Conservation (phyloP, 225 moss, liverwort and hornwort genomes). For the Neckera pumila region DNA sequence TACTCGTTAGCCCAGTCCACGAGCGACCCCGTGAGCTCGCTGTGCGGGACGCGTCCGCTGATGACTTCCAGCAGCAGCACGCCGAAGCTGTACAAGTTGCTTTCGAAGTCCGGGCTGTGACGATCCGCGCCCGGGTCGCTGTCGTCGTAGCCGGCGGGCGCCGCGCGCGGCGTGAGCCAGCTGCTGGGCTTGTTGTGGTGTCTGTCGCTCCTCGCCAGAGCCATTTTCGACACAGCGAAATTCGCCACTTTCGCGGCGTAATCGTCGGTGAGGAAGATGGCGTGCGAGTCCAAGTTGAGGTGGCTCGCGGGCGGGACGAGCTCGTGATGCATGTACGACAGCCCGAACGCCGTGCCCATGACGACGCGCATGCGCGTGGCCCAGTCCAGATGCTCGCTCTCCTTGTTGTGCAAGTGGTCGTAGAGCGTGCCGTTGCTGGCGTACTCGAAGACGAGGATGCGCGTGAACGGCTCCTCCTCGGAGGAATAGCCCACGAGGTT, state of each 20-base stretch:
- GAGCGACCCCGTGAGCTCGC: slow-evolving; percentile 37
- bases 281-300: slow-evolving; percentile 50
- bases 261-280: slow-evolving; percentile 70
- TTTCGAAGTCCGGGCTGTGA: slow-evolving; percentile 61
- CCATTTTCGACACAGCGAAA: slow-evolving; percentile 35
- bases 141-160: slow-evolving; percentile 26
- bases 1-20: slow-evolving; percentile 86
- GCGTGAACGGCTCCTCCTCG: slow-evolving; percentile 63
- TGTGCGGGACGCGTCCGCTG: slow-evolving; percentile 49
- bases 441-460: slow-evolving; percentile 86
- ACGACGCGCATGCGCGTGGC: slow-evolving; percentile 62
- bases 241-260: slow-evolving; percentile 64
- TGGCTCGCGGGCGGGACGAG: slow-evolving; percentile 67
- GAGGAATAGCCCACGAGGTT: slow-evolving; percentile 71
- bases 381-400: slow-evolving; percentile 76
- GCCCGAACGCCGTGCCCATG: slow-evolving; percentile 73
- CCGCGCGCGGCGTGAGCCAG: slow-evolving; percentile 14
- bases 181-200: background rate
- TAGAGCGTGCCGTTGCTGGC: slow-evolving; percentile 75
- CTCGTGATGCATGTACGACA: slow-evolving; percentile 83
- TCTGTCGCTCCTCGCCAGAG: background rate
- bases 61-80: slow-evolving; percentile 68
- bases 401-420: slow-evolving; percentile 67
- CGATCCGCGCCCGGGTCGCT: slow-evolving; percentile 29
- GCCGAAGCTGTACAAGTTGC: slow-evolving; percentile 65